Percentiles rank a stretch among this genome's conserved stretches.
phyloP scores from a whole-genome alignment of 495 filamentous ascomycete genomes.

The Penicillium malachiteum region DNA sequence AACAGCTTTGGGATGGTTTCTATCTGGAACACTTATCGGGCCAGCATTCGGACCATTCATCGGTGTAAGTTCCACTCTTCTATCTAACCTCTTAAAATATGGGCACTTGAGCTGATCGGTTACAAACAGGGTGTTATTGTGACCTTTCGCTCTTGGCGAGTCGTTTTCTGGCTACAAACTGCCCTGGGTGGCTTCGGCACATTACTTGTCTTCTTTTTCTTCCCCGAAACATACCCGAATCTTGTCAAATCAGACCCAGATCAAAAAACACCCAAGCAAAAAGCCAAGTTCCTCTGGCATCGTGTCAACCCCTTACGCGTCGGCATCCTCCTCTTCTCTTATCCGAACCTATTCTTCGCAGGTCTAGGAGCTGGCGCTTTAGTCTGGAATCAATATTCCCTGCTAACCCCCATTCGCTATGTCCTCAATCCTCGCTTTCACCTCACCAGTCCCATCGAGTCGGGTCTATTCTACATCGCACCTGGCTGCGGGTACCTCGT shows the following conservation, averaged over 20 bases:
- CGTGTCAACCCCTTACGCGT: slow-evolving; percentile 65
- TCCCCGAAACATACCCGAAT: slow-evolving; percentile 69
- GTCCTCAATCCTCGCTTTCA: slow-evolving; percentile 71
- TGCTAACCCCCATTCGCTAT: slow-evolving; percentile 73
- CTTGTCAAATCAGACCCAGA: slow-evolving; percentile 54
- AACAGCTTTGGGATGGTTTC: slow-evolving; percentile 68
- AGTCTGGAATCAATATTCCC: slow-evolving; percentile 72
- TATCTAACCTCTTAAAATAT: too few relatives aligned
- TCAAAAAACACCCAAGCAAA: slow-evolving; percentile 45
- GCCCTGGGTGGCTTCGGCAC: slow-evolving; percentile 57
- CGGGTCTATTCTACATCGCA: slow-evolving; percentile 71
- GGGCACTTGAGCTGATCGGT: too few relatives aligned
- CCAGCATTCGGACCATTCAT: slow-evolving; percentile 70
- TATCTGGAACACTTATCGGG: slow-evolving; percentile 67
- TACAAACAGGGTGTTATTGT: slow-evolving; percentile 59
- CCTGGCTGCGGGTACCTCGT: slow-evolving; percentile 68
- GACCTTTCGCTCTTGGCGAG: slow-evolving; percentile 65
- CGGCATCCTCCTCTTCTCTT: slow-evolving; percentile 52
- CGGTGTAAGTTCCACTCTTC: slow-evolving; percentile 35
- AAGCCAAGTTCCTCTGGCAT: slow-evolving; percentile 52
- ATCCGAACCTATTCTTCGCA: slow-evolving; percentile 64
- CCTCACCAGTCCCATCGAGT: slow-evolving; percentile 63
- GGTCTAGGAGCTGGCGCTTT: slow-evolving; percentile 59
- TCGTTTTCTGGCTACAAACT: slow-evolving; percentile 72
- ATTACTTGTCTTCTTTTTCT: slow-evolving; percentile 60